Base-by-base conservation (phyloP, 768 basidiomycete species). In the Macrolepiota albuminosa region DNA sequence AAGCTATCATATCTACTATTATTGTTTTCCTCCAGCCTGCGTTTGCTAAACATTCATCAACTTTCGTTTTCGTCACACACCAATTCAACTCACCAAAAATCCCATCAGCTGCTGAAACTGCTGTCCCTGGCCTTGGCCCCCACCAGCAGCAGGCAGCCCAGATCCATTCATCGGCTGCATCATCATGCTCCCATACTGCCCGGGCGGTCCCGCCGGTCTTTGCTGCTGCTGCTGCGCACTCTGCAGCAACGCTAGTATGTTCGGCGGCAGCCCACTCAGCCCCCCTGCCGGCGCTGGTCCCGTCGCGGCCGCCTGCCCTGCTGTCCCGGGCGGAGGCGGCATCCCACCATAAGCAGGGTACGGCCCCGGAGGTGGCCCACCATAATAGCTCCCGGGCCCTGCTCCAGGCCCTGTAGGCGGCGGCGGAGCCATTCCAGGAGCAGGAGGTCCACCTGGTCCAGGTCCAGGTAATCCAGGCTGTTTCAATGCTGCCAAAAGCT, bases 401-500 rank as follows among this genome's bases (percentile, higher is more conserved):
- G 39, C 61, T 58, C 67, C 70, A 62, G 63, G 62, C 9, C 34
- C 11, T 29, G 29, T 4, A 29, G 72, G 68, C 24, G 75, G 75
- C 24, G 75, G 75, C 42, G 71, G 76, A 31, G 72, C 72, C 67
- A 70, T 68, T 7, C 59, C 58, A 21, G 78, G 65, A 6, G 66
- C 71, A 14, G 81, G 70, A 26, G 79, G 70, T 43, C 75, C 63
- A 3, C 74, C 65, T 13, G 74, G 63, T 21, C 21, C 21, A 21
- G 21, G 21, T 21, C 57, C 43, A 5, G 73, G 59, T 14, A 67
- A 70, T 60, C 80, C 78, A 10, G 88, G 86, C 60, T 89, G 87
- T 67, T 93, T 92, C 49, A 93, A 73, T 13, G 91, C 91, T 5
- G 90, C 91, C 29, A 93, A 75, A 18, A 93, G 75, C 81, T 93